These are phyloP conservation scores for Carex littledalei DNA, from an alignment of 176 grass and related monocot genomes.

Conservation along the genomic window DNA sequence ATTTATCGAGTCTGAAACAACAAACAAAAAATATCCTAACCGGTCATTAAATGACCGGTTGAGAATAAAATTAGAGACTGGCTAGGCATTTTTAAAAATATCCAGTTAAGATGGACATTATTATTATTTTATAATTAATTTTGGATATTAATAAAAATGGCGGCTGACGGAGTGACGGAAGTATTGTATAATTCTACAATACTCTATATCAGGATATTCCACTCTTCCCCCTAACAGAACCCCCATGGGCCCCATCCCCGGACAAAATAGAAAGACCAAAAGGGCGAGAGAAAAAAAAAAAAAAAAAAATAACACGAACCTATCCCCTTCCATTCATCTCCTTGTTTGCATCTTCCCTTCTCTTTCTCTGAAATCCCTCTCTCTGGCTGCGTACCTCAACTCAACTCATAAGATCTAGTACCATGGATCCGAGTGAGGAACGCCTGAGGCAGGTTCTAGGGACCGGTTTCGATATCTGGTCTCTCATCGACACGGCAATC, in stretches of 20 bases:
- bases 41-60: no score
- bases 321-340: constrained; percentile 6
- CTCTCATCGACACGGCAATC: constrained; percentile 60
- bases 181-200: background rate
- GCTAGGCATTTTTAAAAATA: no score
- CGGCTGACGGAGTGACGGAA: background rate
- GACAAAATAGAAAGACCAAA: constrained; percentile 1
- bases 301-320: background rate
- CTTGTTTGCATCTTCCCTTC: background rate
- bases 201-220: background rate
- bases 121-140: no score
- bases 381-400: background rate
- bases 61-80: no score
- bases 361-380: background rate
- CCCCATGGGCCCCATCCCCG: background rate
- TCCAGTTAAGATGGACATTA: no score
- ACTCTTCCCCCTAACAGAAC: background rate
- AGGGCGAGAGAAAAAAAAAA: background rate
- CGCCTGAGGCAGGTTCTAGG: constrained; percentile 45
- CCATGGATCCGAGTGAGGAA: constrained; percentile 45
- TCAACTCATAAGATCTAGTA: background rate
- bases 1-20: no score
- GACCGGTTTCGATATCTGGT: constrained; percentile 56
- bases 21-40: no score
- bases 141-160: no score